Evolutionary conservation across 2,329 filamentous ascomycete species (phyloP).

Genomic region (Dactylonectria macrodidyma): DNA sequence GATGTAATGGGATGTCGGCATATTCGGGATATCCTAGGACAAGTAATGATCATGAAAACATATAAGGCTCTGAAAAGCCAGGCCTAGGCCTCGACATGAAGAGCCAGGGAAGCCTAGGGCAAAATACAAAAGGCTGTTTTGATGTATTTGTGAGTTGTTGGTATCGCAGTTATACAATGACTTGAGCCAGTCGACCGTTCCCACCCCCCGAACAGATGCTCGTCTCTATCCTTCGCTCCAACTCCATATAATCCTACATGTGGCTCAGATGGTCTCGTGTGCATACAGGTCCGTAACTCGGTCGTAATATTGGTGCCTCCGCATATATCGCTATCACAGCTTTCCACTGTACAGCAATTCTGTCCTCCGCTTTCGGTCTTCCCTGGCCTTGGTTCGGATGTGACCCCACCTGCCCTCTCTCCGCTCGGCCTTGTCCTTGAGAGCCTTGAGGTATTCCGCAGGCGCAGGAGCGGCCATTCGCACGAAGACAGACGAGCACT

Average conservation of each 20-base stretch:
- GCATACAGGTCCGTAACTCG: conserved; percentile 39
- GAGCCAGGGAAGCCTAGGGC: not conserved
- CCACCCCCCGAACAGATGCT: conserved; percentile 27
- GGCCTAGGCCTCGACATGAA: not conserved
- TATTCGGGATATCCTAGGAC: conserved; percentile 3
- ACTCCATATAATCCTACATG: conserved; percentile 46
- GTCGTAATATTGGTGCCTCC: conserved; percentile 18
- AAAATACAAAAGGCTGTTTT: conserved; percentile 37
- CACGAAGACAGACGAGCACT: conserved; percentile 70
- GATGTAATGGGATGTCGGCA: conserved; percentile 13
- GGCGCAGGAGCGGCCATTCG: conserved; percentile 70
- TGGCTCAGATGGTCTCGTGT: conserved; percentile 36
- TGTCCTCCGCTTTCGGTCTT: conserved; percentile 69
- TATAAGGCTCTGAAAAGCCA: not conserved
- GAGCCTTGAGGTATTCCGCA: conserved; percentile 62
- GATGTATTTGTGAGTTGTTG: conserved; percentile 39
- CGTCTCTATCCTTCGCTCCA: conserved; percentile 33
- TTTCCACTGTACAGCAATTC: conserved; percentile 67
- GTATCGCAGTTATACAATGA: conserved; percentile 46
- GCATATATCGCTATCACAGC: conserved; percentile 54
- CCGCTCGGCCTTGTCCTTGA: conserved; percentile 62
- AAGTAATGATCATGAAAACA: conserved; percentile 25
- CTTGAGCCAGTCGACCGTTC: conserved; percentile 31
- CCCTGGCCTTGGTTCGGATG: conserved; percentile 66
- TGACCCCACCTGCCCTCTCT: conserved; percentile 72